Evolutionary conservation across 495 filamentous ascomycete species (phyloP).

Genomic region (Lepidopterella palustris): DNA sequence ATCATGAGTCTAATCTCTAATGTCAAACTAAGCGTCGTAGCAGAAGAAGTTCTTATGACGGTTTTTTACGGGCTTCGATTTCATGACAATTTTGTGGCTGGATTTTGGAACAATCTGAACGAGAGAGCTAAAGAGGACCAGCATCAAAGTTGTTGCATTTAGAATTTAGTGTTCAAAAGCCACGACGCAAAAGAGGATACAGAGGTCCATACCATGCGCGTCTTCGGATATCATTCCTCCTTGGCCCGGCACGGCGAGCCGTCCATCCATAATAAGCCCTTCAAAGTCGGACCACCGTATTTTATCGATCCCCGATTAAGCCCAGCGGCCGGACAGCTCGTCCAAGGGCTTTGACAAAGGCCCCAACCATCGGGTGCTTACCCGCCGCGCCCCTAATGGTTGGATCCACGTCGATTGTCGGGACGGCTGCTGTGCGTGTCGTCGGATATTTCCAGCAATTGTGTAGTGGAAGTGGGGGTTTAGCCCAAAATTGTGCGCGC

Average conservation of each 20-base stretch:
- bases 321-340: neutral
- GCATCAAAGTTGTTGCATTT: neutral
- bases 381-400: neutral
- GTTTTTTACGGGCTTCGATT: too few relatives aligned
- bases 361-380: neutral
- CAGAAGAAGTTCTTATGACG: conserved; percentile 56
- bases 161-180: neutral
- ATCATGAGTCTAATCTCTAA: conserved; percentile 26
- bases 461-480: neutral
- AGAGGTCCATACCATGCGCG: neutral
- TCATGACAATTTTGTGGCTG: neutral
- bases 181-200: neutral
- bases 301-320: neutral
- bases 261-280: neutral
- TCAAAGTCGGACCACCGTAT: neutral
- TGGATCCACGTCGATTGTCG: neutral
- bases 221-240: neutral
- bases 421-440: neutral
- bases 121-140: neutral
- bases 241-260: neutral
- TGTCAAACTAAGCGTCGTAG: conserved; percentile 43
- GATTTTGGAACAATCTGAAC: neutral
- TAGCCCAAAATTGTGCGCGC: neutral
- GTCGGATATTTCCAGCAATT: neutral
- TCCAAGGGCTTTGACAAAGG: neutral